These are phyloP conservation scores for Piper longum DNA, from an alignment of 164 flowering plant genomes.

Conservation along the genomic window DNA sequence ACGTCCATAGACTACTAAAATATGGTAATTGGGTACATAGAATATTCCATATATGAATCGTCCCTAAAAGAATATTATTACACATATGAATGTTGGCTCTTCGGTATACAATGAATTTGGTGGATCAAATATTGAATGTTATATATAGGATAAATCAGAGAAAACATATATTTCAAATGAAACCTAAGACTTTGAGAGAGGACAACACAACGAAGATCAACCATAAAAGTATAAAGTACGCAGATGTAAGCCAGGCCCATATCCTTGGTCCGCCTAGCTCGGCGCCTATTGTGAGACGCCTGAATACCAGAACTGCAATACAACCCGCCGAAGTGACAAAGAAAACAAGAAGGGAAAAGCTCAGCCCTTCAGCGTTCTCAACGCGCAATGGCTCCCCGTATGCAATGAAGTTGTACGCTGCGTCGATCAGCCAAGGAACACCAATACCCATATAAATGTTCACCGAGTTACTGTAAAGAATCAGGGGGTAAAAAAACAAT, in stretches of 20 bases:
- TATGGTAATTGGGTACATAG: too few species aligned
- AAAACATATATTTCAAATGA: conserved; percentile 25
- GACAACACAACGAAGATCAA: conserved; percentile 69
- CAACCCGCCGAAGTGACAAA: conserved; percentile 72
- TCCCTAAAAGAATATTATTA: too few species aligned
- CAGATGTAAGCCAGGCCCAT: conserved; percentile 74
- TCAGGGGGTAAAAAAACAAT: neutral
- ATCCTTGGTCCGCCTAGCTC: conserved; percentile 79
- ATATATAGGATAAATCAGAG: neutral
- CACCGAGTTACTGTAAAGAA: conserved; percentile 70
- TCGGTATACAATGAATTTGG: too few species aligned
- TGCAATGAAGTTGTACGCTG: conserved; percentile 62
- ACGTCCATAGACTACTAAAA: too few species aligned
- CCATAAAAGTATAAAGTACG: conserved; percentile 74
- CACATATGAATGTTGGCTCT: too few species aligned
- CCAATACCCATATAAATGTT: conserved; percentile 90
- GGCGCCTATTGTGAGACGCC: conserved; percentile 67
- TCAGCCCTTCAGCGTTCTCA: conserved; percentile 57
- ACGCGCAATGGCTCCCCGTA: conserved; percentile 50
- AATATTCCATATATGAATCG: too few species aligned
- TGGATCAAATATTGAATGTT: too few species aligned
- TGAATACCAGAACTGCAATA: conserved; percentile 56
- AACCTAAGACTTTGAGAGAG: conserved; percentile 53
- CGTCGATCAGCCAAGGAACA: conserved; percentile 82
- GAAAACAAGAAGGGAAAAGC: conserved; percentile 80